Percentiles rank a stretch among this genome's conserved stretches.
These are phyloP conservation scores for Allium fistulosum DNA, from an alignment of 106 monocot species.

Conservation along the genomic window DNA sequence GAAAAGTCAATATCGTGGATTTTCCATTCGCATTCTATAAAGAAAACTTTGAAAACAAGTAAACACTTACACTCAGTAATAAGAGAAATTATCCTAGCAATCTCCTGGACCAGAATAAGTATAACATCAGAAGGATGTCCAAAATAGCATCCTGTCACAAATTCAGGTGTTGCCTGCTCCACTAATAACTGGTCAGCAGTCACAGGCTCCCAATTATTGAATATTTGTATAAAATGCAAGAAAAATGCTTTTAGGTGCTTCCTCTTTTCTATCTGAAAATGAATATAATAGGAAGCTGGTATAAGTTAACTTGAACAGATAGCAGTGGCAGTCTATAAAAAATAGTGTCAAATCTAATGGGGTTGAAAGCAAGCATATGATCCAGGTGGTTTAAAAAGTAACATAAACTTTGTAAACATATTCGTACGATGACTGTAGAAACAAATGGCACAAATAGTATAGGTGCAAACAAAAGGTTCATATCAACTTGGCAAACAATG, in stretches of 20 bases:
- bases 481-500: no score
- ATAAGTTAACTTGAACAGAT: no score
- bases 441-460: no score
- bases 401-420: no score
- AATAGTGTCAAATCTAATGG: no score
- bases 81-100: slow-evolving; percentile 71
- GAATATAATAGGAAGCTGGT: background rate
- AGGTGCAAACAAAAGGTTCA: no score
- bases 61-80: slow-evolving; percentile 70
- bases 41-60: background rate
- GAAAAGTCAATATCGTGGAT: background rate
- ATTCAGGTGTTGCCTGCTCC: slow-evolving; percentile 29
- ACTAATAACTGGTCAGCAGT: slow-evolving; percentile 19
- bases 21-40: background rate
- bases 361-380: no score
- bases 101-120: slow-evolving; percentile 83
- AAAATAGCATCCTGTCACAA: slow-evolving; percentile 60
- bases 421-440: no score
- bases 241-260: slow-evolving; percentile 78
- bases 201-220: slow-evolving; percentile 75
- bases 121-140: slow-evolving; percentile 96
- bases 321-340: no score
- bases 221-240: slow-evolving; percentile 71
- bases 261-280: slow-evolving; percentile 70
- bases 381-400: no score